These are phyloP conservation scores for Dipodascus albidus DNA, from an alignment of 805 yeast genomes.

Conservation along the genomic window DNA sequence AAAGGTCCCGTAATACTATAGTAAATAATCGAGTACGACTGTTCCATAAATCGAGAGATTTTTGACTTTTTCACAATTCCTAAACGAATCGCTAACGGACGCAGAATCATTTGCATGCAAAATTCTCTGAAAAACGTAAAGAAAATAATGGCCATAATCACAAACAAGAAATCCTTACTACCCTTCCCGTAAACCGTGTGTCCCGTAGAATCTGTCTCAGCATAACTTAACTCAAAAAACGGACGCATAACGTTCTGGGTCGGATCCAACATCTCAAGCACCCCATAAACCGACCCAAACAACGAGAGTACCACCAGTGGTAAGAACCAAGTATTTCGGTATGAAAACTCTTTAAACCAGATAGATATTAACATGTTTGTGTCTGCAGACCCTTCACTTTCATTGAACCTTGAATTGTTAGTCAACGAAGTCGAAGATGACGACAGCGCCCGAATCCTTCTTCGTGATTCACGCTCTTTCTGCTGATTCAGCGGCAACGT, in stretches of 20 bases:
- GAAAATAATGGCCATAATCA: constrained; percentile 67
- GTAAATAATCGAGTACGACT: constrained; percentile 73
- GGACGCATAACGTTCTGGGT: constrained; percentile 53
- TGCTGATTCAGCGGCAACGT: constrained; percentile 46
- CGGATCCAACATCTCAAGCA: constrained; percentile 45
- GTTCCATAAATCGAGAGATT: constrained; percentile 81
- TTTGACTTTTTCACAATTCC: constrained; percentile 47
- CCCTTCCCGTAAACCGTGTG: constrained; percentile 77
- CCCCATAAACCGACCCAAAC: constrained; percentile 34
- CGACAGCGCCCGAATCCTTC: constrained; percentile 25
- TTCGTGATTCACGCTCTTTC: constrained; percentile 30
- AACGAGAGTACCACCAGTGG: constrained; percentile 40
- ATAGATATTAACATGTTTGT: constrained; percentile 16
- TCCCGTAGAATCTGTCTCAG: constrained; percentile 36
- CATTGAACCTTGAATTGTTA: constrained; percentile 3
- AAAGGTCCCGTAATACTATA: constrained; percentile 72
- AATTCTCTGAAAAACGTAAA: constrained; percentile 90
- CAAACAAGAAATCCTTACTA: constrained; percentile 65
- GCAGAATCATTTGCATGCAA: constrained; percentile 67
- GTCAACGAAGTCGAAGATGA: constrained; percentile 5
- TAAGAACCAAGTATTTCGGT: constrained; percentile 56
- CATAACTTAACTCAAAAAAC: constrained; percentile 46
- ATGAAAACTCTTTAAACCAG: constrained; percentile 46
- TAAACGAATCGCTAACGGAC: constrained; percentile 50
- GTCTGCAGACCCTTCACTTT: too few species aligned